Evolutionary conservation across 139 green algal genomes (phyloP).

Genomic region (Bryopsis sp.): DNA sequence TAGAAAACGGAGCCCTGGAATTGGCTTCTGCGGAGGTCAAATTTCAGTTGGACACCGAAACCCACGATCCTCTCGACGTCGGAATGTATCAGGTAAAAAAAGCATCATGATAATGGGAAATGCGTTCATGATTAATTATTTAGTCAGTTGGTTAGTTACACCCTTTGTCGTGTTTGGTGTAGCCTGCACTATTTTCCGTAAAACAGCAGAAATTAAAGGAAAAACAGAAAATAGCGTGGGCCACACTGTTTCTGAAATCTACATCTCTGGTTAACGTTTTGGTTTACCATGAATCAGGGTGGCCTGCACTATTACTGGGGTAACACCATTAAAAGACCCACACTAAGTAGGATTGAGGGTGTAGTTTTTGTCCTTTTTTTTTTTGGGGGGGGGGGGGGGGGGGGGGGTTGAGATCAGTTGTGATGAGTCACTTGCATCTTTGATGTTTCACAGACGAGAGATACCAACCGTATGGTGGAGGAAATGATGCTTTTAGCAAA

Average conservation of each 20-base stretch:
- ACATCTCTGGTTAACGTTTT: not conserved
- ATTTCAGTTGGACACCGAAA: constrained; percentile 87
- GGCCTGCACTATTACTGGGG: no score
- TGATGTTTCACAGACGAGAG: not conserved
- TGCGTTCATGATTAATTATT: not conserved
- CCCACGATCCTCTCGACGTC: constrained; percentile 85
- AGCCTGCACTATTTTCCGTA: not conserved
- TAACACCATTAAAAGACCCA: no score
- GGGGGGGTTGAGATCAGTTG: not conserved
- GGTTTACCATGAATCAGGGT: no score
- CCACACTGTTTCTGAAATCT: no score
- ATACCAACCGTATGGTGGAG: constrained; percentile 95
- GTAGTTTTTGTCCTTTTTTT: not conserved
- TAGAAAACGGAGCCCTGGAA: constrained; percentile 70
- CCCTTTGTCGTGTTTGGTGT: no score
- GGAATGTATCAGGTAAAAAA: constrained; percentile 79
- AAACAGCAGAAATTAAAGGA: not conserved
- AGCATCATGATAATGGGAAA: not conserved
- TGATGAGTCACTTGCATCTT: not conserved
- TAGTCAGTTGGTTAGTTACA: no score
- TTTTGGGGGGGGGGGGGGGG: no score
- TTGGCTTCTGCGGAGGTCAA: constrained; percentile 92
- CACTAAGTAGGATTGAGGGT: no score
- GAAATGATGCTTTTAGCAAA: constrained; percentile 99
- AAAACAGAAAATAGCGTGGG: no score